A percentile compares a stretch with the other conserved stretches of the same genome.
Conservation (phyloP, 129 eudicot genomes). For the Rutidosis leptorrhynchoides region DNA sequence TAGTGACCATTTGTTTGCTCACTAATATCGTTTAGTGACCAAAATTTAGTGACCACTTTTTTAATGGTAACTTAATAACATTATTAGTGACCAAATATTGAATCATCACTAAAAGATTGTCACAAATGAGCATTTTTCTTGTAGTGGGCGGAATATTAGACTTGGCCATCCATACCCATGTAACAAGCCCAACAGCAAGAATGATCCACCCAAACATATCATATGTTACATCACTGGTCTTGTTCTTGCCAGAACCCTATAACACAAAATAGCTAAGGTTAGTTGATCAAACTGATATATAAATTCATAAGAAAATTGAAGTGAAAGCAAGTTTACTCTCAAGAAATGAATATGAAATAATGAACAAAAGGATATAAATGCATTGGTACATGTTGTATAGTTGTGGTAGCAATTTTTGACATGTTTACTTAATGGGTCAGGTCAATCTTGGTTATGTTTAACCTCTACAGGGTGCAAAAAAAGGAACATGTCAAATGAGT, state of each 20-base stretch:
- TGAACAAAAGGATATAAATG: background rate
- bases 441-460: background rate
- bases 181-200: conserved; percentile 51
- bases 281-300: background rate
- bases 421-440: background rate
- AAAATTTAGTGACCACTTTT: too few species aligned
- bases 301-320: background rate
- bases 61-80: too few species aligned
- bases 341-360: background rate
- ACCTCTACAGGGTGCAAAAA: too few species aligned
- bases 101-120: too few species aligned
- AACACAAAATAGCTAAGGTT: background rate
- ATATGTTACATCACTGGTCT: conserved; percentile 46
- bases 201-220: conserved; percentile 56
- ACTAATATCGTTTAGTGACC: too few species aligned
- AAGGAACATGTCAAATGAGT: too few species aligned
- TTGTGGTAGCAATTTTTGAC: background rate
- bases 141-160: conserved; percentile 50
- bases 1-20: conserved; percentile 37
- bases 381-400: background rate
- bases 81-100: too few species aligned
- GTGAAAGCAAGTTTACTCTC: background rate
- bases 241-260: conserved; percentile 40
- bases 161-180: conserved; percentile 58
- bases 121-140: too few species aligned